Evolutionary conservation across 2,329 filamentous ascomycete species (phyloP).

Genomic region (Arthrobotrys megalospora): DNA sequence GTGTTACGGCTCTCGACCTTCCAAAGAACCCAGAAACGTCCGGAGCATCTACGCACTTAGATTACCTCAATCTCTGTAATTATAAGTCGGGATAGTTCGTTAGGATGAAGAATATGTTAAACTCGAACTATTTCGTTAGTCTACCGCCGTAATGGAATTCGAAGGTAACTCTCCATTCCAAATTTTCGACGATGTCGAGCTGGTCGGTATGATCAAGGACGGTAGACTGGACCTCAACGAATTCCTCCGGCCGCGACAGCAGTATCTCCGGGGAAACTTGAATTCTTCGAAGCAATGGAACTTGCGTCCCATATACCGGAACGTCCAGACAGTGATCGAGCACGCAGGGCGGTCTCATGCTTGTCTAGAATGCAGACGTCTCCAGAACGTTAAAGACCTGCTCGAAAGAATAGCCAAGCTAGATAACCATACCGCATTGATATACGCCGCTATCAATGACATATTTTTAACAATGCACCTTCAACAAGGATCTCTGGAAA

Average conservation of each 20-base stretch:
- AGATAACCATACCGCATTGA: conserved; percentile 43
- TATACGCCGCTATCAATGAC: conserved; percentile 40
- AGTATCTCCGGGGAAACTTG: conserved; percentile 31
- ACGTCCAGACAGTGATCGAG: conserved; percentile 39
- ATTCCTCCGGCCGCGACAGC: conserved; percentile 41
- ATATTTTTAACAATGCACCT: conserved; percentile 35
- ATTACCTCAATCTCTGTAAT: background rate
- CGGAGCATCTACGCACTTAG: background rate
- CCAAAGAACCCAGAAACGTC: background rate
- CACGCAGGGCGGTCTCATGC: background rate
- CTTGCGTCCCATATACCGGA: conserved; percentile 37
- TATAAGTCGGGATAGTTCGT: background rate
- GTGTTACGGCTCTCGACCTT: background rate
- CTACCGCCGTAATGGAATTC: background rate
- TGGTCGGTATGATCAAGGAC: conserved; percentile 19
- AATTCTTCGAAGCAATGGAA: background rate
- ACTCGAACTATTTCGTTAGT: background rate
- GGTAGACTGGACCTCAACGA: conserved; percentile 9
- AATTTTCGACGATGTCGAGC: conserved; percentile 37
- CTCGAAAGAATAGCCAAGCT: conserved; percentile 44
- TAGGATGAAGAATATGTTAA: background rate
- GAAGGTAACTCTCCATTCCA: conserved; percentile 21
- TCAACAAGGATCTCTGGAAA: conserved; percentile 32
- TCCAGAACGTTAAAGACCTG: conserved; percentile 37
- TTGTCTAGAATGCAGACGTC: background rate